Evolutionary conservation across 2,329 filamentous ascomycete species (phyloP), one percentile per base, ranked within the genome.

Genomic region (Colletotrichum sp.): DNA sequence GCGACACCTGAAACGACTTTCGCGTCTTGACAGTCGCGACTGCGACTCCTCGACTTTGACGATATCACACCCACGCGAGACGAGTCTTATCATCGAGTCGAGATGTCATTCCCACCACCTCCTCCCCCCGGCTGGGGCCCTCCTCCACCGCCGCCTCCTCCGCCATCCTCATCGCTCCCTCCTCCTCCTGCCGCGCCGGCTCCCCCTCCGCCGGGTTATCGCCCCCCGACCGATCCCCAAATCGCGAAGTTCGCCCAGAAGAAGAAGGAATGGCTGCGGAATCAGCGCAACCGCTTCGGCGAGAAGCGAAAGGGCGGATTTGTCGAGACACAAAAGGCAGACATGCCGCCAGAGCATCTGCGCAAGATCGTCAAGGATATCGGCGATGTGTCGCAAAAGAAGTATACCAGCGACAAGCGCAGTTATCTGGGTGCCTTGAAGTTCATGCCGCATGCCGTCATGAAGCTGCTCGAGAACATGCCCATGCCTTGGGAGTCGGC

Each of bases 401-500:
- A 98, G 86, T 99, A 98, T 89, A 98, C 95, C 79, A 98, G 94
- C 83, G 97, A 99, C 88, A 99, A 99, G 90, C 92, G 97, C 80
- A 98, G 96, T 86, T 99, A 99, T 85, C 90, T 99, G 64, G 98
- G 98, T 78, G 97, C 98, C 39, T 87, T 99, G 78, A 99, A 99
- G 87, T 99, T 98, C 87, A 99, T 99, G 97, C 97, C 97, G 2
- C 97, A 99, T 84, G 97, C 97, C 8, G 97, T 99, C 13, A 87
- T 99, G 87, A 99, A 99, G 88, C 90, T 99, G 29, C 86, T 99
- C 72, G 97, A 99, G 88, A 99, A 99, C 82, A 99, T 99, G 97
- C 97, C 97, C 6, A 99, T 99, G 97, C 97, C 97, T 0, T 99
- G 97, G 97, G 97, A 99, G 87, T 97, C 96, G 73, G 93, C 95